These are phyloP conservation scores for Solanum tarapatanum DNA, from an alignment of 257 asterid species.

Conservation along the genomic window DNA sequence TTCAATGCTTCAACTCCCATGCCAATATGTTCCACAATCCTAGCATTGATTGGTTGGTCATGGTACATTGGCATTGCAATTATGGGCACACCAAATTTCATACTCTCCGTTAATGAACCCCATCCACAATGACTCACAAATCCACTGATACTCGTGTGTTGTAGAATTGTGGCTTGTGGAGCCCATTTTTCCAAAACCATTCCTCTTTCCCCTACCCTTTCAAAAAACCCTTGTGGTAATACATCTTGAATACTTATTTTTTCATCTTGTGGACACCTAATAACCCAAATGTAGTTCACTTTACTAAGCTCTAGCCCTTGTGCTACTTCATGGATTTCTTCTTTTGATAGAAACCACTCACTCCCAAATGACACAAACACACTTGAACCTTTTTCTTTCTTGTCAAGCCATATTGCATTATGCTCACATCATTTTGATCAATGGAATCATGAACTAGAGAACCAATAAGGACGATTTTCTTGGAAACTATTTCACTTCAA, in stretches of 20 bases:
- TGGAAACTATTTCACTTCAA: constrained; percentile 24
- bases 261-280: constrained; percentile 30
- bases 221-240: background rate
- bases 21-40: background rate
- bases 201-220: background rate
- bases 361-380: constrained; percentile 41
- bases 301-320: constrained; percentile 29
- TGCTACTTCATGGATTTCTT: constrained; percentile 28
- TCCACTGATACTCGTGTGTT: background rate
- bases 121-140: constrained; percentile 1
- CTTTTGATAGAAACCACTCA: constrained; percentile 26
- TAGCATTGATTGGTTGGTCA: constrained; percentile 8
- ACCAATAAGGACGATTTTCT: constrained; percentile 29
- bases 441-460: constrained; percentile 23
- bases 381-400: constrained; percentile 17
- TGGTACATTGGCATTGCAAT: background rate
- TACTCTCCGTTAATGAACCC: background rate
- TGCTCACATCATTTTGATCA: background rate
- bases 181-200: background rate
- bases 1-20: constrained; percentile 16
- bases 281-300: constrained; percentile 34
- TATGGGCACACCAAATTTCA: background rate
- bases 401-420: constrained; percentile 18
- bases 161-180: background rate
- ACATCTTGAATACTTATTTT: constrained; percentile 2